These are phyloP conservation scores for Achaetomium macrosporum DNA, from an alignment of 2,329 filamentous ascomycete species.

Conservation along the genomic window DNA sequence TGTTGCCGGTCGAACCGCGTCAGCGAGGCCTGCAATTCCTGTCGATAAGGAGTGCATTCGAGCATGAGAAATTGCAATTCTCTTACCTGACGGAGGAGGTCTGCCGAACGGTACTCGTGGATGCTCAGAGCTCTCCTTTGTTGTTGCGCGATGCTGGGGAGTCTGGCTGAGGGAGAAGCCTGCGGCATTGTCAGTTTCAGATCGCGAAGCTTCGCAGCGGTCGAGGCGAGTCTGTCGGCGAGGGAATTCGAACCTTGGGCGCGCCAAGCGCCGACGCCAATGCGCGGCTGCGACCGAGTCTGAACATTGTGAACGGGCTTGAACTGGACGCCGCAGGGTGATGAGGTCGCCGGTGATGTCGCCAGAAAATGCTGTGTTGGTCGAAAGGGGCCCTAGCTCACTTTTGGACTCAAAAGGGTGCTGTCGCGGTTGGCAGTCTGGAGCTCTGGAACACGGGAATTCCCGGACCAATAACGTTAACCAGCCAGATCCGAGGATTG, in stretches of 20 bases:
- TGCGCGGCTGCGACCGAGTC: slow-evolving; percentile 74
- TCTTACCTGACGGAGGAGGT: slow-evolving; percentile 70
- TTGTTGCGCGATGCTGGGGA: slow-evolving; percentile 67
- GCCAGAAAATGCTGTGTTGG: slow-evolving; percentile 12
- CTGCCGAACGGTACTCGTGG: slow-evolving; percentile 95
- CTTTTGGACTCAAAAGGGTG: slow-evolving; percentile 18
- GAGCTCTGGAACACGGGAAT: not conserved
- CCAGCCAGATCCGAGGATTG: too few species aligned
- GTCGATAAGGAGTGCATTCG: slow-evolving; percentile 17
- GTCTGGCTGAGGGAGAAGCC: slow-evolving; percentile 46
- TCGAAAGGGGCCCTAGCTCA: slow-evolving; percentile 4
- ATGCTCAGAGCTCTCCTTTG: slow-evolving; percentile 79
- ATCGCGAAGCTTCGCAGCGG: not conserved
- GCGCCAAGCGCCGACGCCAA: slow-evolving; percentile 74
- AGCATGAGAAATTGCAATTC: not conserved
- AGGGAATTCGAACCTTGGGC: slow-evolving; percentile 56
- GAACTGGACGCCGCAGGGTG: not conserved
- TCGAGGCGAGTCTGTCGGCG: slow-evolving; percentile 5
- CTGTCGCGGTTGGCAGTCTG: slow-evolving; percentile 7
- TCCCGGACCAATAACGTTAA: not conserved
- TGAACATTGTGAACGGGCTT: slow-evolving; percentile 65
- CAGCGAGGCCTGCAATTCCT: slow-evolving; percentile 9
- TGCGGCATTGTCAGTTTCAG: slow-evolving; percentile 22
- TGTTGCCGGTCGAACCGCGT: slow-evolving; percentile 4
- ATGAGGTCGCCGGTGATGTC: slow-evolving; percentile 9